Evolutionary conservation across 1,284 basidiomycete species (phyloP), one percentile per base, ranked within the genome.

Genomic region (Moesziomyces antarcticus): DNA sequence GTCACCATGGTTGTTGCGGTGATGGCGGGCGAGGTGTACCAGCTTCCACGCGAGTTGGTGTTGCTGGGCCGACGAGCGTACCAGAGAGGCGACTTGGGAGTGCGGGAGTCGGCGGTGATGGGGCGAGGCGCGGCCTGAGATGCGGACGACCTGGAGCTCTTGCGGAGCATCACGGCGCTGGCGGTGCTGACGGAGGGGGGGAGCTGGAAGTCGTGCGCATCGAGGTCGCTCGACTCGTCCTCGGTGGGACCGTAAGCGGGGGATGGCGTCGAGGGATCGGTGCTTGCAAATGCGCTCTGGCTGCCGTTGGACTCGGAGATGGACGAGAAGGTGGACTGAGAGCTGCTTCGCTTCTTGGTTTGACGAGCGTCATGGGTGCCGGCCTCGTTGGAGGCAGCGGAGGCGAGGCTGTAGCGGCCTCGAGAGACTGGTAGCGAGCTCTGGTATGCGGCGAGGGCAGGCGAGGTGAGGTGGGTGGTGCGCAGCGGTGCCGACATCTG

Each of bases 311-410:
- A 75, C n/a, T 77, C 77, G n/a, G 77, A 77, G 55, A 73, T 62
- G 41, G 77, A 79, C n/a, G 75, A 77, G 56, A 74, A 77, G 51
- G 77, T 79, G 49, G 74, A 77, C n/a, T 75, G 74, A 20, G 76
- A 78, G 57, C 75, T 77, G 61, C 77, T 77, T 44, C 77, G 56
- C 57, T 65, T 70, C 57, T 74, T 69, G 55, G 56, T 67, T 40
- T 54, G 55, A 4, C 50, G 58, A 2, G 50, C 44, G 22, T 54
- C 64, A 18, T 24, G 30, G 35, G 54, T 50, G 33, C 46, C 46
- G 5, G n/a, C 50, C 3, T 67, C 54, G 42, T 61, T 53, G 50
- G 65, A 68, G 45, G 50, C 48, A 9, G 50, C 16, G 3, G 58
- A 68, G 18, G 57, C 53, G 2, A 69, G 50, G 55, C 61, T 64